A percentile compares a stretch with the other conserved stretches of the same genome.
Evolutionary conservation across 2,329 filamentous ascomycete genomes (phyloP).

Genomic region (Aureobasidium sp.): DNA sequence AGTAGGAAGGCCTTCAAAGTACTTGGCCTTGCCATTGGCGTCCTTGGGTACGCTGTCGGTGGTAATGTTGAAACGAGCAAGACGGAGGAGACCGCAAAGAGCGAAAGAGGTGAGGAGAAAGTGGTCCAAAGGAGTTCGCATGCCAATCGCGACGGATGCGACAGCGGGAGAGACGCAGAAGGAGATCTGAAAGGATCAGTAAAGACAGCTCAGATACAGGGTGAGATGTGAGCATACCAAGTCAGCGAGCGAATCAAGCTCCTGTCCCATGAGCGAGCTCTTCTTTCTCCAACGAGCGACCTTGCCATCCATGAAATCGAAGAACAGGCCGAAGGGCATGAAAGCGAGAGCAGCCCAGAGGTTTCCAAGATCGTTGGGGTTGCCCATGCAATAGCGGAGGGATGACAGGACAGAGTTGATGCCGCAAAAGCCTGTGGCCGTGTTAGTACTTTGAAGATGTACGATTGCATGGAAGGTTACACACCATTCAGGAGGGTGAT

Average conservation of each 20-base stretch:
- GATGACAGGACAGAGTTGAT: slow-evolving; percentile 95
- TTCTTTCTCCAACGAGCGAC: slow-evolving; percentile 95
- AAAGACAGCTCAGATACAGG: too few species aligned
- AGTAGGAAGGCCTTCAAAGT: slow-evolving; percentile 96
- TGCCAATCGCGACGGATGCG: slow-evolving; percentile 79
- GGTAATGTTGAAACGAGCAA: slow-evolving; percentile 97
- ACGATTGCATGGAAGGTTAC: not conserved
- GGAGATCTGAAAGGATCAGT: slow-evolving; percentile 62
- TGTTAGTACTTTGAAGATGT: not conserved
- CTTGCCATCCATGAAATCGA: slow-evolving; percentile 96
- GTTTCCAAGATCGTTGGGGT: slow-evolving; percentile 54
- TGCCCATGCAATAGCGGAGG: slow-evolving; percentile 78
- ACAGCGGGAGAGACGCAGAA: slow-evolving; percentile 88
- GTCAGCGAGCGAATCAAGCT: slow-evolving; percentile 91
- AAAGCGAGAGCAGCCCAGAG: slow-evolving; percentile 78
- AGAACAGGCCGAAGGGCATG: slow-evolving; percentile 90
- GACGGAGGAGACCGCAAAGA: slow-evolving; percentile 83
- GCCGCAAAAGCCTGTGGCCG: slow-evolving; percentile 63
- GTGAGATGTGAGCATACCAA: slow-evolving; percentile 54
- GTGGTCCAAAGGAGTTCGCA: slow-evolving; percentile 79
- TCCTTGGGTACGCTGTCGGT: slow-evolving; percentile 87
- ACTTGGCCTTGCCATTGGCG: slow-evolving; percentile 79
- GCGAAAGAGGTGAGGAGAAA: slow-evolving; percentile 81
- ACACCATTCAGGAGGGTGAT: slow-evolving; percentile 74
- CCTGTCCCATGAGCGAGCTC: slow-evolving; percentile 95